Evolutionary conservation across 2,329 filamentous ascomycete species (phyloP).

Genomic region (Periconia macrospinosa): DNA sequence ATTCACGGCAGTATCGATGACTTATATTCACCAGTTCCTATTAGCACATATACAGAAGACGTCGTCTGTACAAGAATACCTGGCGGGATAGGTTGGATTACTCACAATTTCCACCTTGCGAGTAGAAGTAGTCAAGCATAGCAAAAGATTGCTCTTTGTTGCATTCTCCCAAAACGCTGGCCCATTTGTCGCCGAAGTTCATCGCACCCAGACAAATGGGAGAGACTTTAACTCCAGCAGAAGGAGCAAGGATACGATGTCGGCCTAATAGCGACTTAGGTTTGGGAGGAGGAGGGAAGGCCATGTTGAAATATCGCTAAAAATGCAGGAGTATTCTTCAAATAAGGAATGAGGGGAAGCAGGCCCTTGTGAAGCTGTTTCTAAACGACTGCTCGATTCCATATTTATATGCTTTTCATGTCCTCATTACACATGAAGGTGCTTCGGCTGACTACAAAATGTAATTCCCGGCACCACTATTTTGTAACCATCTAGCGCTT

Average conservation of each 20-base stretch:
- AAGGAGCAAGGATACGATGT: slow-evolving; percentile 68
- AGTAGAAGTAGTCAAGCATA: slow-evolving; percentile 69
- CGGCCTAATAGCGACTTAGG: slow-evolving; percentile 59
- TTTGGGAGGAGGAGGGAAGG: slow-evolving; percentile 1
- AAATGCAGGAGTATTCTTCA: neutral
- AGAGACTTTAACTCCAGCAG: slow-evolving; percentile 59
- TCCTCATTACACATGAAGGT: neutral
- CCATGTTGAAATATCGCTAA: neutral
- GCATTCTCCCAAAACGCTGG: slow-evolving; percentile 64
- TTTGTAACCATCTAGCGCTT: neutral
- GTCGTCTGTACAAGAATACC: too few relatives aligned
- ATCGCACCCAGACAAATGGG: slow-evolving; percentile 60
- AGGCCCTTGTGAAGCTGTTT: neutral
- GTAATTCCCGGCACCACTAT: neutral
- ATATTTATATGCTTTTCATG: neutral
- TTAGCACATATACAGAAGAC: neutral
- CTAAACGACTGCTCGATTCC: neutral
- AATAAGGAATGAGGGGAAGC: neutral
- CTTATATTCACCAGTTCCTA: neutral
- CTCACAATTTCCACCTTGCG: slow-evolving; percentile 65
- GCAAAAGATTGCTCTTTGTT: slow-evolving; percentile 64
- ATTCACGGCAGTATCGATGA: slow-evolving; percentile 64
- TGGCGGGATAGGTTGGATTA: too few relatives aligned
- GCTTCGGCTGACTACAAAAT: neutral
- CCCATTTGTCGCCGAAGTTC: slow-evolving; percentile 65